Evolutionary conservation across 225 moss, liverwort and hornwort genomes (phyloP), one percentile per base, ranked within the genome.

Genomic region (Bryum argenteum): DNA sequence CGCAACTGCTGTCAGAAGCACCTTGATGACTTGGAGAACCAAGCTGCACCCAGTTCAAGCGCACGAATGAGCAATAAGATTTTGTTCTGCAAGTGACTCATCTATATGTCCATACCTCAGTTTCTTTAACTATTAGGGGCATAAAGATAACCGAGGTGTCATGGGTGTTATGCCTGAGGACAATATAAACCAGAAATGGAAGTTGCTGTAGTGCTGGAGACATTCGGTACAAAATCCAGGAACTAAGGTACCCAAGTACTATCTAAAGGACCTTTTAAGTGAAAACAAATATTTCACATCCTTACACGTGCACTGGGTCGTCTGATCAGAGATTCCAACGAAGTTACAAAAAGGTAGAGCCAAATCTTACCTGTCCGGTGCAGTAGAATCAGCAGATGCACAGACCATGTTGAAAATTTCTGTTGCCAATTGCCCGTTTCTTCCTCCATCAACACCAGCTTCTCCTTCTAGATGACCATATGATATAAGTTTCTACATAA

Each of bases 401-500:
- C 96, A 96, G 70, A 96, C 96, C 91, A 93, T 82, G 73, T 89
- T 96, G 74, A 96, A 86, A 44, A 96, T 90, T 71, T 96, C 89
- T n/a, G 94, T 94, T 71, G 88, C 88, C 62, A 85, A 78, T 44
- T 78, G 85, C 66, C 78, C 88, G 81, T 94, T 98, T 71, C 88
- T 92, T 63, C 98, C 98, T 76, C 98, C 91, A 68, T 94, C 92
- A 48, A 98, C 65, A 69, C 98, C 98, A 39, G 94, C 92, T 74
- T 94, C 98, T 81, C 98, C 98, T 69, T 89, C 98, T 74, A 98
- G 75, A 77, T 98, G 94, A 56, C 98, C 98, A 79, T 98, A 98
- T 67, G 94, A 92, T 68, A 98, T 93, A 58, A 98, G 93, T 91
- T 98, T 98, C 96, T 96, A 87, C 70, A 77, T 16, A 61, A 24